Percentiles rank a stretch among this genome's conserved stretches.
Evolutionary conservation across 2,329 filamentous ascomycete species (phyloP).

Genomic region (Myriosclerotinia duriaeana): DNA sequence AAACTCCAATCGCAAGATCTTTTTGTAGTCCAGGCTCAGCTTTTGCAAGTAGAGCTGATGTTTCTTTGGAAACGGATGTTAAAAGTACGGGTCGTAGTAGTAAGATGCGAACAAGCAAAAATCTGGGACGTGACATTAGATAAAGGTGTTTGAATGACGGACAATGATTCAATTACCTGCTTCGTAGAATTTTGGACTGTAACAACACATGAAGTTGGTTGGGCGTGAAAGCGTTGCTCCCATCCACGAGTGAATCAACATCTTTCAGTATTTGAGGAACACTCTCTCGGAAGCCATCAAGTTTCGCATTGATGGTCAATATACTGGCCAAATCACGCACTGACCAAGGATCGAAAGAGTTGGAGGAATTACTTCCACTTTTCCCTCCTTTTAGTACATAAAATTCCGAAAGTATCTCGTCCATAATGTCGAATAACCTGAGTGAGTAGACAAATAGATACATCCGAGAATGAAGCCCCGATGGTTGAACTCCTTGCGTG

Average conservation of each 20-base stretch:
- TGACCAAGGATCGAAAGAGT: slow-evolving; percentile 9
- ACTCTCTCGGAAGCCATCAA: slow-evolving; percentile 26
- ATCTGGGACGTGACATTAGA: not conserved
- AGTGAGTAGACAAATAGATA: slow-evolving; percentile 32
- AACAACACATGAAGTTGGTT: slow-evolving; percentile 20
- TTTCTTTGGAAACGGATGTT: slow-evolving; percentile 7
- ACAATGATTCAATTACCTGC: slow-evolving; percentile 22
- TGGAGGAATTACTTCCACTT: not conserved
- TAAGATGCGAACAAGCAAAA: slow-evolving; percentile 19
- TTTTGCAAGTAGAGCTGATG: not conserved
- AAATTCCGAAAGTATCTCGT: slow-evolving; percentile 26
- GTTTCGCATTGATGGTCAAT: slow-evolving; percentile 27
- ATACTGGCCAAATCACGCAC: slow-evolving; percentile 20
- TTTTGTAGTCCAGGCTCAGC: not conserved
- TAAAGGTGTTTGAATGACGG: not conserved
- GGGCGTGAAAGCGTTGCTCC: not conserved
- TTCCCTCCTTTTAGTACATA: slow-evolving; percentile 24
- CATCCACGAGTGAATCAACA: not conserved
- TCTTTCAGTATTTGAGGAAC: slow-evolving; percentile 26
- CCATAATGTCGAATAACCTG: slow-evolving; percentile 30
- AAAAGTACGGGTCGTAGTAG: slow-evolving; percentile 13
- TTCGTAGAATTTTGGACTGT: slow-evolving; percentile 27
- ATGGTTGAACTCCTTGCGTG: slow-evolving; percentile 34
- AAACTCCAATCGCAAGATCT: slow-evolving; percentile 23
- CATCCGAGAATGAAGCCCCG: slow-evolving; percentile 32